Base-by-base conservation (phyloP, 164 flowering plant genomes). In the Akebia trifoliata region DNA sequence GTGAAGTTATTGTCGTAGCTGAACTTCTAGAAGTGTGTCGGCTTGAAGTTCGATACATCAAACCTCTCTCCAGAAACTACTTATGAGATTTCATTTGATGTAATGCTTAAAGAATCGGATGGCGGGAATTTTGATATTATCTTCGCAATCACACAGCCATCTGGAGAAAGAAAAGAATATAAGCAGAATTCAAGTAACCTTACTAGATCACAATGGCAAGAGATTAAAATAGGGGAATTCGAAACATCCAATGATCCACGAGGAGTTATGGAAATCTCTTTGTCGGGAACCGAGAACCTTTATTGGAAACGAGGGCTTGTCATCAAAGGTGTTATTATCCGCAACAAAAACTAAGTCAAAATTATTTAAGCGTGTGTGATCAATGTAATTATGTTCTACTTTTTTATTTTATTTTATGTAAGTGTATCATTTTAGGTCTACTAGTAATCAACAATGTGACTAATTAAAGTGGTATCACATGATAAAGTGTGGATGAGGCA, bases 11-110 rank as follows among this genome's bases (percentile, higher is more conserved):
- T 26, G 80, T 72, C 2, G 82, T 74, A 7, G 90, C 83, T 1
- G 78, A 82, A 60, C 71, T 86, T n/a, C 5, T 59, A 18, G 60
- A 79, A 11, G 87, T 86, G 0, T 80, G 90, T 42, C 82, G 93
- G 96, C 81, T 88, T 4, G 88, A 77, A 47, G 31, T 60, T 85
- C 18, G 75, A 80, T 11, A 72, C 57, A 3, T 32, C 64, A 20
- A 65, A 70, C 49, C 80, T 88, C 7, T 44, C 82, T 8, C 82
- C 85, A 2, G 76, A 65, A 28, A 54, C 61, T 5, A 6, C 28
- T 1, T 88, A 84, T 44, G 75, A 78, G 60, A 74, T 81, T 37
- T 69, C 56, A 0, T 78, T 78, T 46, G 67, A 72, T 42, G 68
- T 86, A 48, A 81, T 58, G 89, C 6, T 86, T 45, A 69, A 62